phyloP scores from a whole-genome alignment of 179 eudicot genomes.

The Corrigiola litoralis region DNA sequence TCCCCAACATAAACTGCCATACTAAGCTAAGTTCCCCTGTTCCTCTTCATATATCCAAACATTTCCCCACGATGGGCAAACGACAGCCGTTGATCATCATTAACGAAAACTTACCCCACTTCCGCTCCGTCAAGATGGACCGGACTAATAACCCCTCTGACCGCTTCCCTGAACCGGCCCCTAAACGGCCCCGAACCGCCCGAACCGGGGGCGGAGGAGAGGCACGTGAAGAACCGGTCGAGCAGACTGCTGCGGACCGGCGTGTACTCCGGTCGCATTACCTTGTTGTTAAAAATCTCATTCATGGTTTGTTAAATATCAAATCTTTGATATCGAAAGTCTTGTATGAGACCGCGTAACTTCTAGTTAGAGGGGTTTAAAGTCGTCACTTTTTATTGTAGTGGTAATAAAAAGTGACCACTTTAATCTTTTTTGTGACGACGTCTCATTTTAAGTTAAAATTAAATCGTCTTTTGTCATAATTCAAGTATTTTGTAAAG shows the following conservation, averaged over 20 bases:
- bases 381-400: too few species aligned
- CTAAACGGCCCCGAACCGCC: slow-evolving; percentile 4
- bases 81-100: slow-evolving; percentile 10
- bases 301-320: slow-evolving; percentile 12
- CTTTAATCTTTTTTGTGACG: neutral
- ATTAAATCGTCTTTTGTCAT: too few species aligned
- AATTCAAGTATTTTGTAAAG: neutral
- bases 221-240: neutral
- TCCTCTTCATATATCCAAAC: neutral
- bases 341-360: too few species aligned
- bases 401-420: too few species aligned
- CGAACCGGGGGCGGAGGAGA: neutral
- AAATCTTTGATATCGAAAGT: too few species aligned
- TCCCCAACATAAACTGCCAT: neutral
- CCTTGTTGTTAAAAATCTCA: neutral
- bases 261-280: slow-evolving; percentile 17
- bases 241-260: neutral
- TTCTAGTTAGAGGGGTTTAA: too few species aligned
- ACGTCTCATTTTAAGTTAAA: neutral
- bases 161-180: neutral
- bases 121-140: slow-evolving; percentile 12
- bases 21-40: neutral
- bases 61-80: neutral
- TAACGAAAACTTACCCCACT: neutral
- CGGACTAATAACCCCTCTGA: neutral